Evolutionary conservation across 2,329 filamentous ascomycete genomes (phyloP).

Genomic region (Celoporthe dispersa): DNA sequence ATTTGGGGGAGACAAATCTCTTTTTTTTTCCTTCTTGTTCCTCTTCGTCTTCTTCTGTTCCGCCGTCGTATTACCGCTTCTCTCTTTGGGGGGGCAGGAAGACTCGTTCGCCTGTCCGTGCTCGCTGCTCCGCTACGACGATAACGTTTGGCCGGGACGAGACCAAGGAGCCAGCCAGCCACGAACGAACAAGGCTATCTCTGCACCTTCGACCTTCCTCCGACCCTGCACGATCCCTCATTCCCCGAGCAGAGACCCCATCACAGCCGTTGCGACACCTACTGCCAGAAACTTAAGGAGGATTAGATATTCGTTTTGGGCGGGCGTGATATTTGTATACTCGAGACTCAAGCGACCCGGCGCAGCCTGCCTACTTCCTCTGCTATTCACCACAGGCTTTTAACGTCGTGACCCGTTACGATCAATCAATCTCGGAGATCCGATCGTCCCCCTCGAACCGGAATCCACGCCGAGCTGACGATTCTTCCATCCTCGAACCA

Average conservation of each 20-base stretch:
- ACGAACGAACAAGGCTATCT: conserved; percentile 7
- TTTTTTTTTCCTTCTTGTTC: background rate
- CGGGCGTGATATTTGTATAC: conserved; percentile 15
- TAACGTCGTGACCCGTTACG: conserved; percentile 3
- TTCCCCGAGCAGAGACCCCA: background rate
- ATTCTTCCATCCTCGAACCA: background rate
- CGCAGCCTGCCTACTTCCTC: background rate
- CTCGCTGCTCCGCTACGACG: conserved; percentile 7
- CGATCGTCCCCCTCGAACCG: conserved; percentile 10
- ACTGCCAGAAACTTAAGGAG: background rate
- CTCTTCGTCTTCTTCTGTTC: background rate
- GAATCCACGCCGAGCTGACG: conserved; percentile 4
- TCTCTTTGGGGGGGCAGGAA: background rate
- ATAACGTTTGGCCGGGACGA: conserved; percentile 6
- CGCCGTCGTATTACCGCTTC: background rate
- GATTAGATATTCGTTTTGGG: background rate
- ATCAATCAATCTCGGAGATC: conserved; percentile 7
- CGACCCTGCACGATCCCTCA: background rate
- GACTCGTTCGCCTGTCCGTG: background rate
- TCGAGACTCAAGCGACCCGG: background rate
- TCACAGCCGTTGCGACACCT: background rate
- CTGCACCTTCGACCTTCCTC: background rate
- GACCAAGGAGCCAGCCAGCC: background rate
- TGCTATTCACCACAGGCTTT: background rate
- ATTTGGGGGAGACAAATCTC: background rate